Conservation (phyloP, 2,329 filamentous ascomycete genomes). For the Mycogone perniciosa region DNA sequence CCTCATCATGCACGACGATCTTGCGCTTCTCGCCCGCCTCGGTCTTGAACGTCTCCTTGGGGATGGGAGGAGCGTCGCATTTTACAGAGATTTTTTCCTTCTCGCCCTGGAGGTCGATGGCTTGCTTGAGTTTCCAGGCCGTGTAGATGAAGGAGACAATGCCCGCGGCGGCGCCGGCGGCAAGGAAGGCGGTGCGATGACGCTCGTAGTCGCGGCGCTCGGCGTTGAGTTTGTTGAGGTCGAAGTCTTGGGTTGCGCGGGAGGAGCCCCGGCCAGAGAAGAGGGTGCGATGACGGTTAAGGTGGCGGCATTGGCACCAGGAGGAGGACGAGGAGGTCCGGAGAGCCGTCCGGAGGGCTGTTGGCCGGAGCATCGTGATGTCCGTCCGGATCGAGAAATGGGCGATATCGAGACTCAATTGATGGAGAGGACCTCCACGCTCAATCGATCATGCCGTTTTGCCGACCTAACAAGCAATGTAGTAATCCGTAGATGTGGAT, state of each 20-base stretch:
- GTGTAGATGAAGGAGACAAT: slow-evolving; percentile 46
- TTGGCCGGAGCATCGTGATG: slow-evolving; percentile 25
- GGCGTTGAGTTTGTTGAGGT: slow-evolving; percentile 42
- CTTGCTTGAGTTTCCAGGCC: slow-evolving; percentile 44
- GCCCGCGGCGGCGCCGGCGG: slow-evolving; percentile 44
- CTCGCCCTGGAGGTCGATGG: slow-evolving; percentile 27
- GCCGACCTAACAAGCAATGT: no score
- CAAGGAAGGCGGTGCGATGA: slow-evolving; percentile 45
- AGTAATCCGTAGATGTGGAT: background rate
- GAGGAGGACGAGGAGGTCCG: slow-evolving; percentile 17
- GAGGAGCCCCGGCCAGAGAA: slow-evolving; percentile 23
- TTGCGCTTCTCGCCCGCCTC: slow-evolving; percentile 48
- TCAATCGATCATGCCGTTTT: background rate
- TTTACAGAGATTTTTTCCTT: slow-evolving; percentile 38
- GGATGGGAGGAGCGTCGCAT: slow-evolving; percentile 31
- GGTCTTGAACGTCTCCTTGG: slow-evolving; percentile 40
- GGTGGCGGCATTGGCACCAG: slow-evolving; percentile 7
- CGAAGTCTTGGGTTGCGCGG: slow-evolving; percentile 41
- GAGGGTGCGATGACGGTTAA: slow-evolving; percentile 21
- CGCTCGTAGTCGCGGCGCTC: slow-evolving; percentile 44
- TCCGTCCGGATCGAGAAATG: background rate
- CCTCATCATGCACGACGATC: slow-evolving; percentile 57
- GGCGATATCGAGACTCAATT: background rate
- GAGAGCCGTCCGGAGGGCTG: slow-evolving; percentile 19
- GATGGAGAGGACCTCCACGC: background rate